A percentile compares a stretch with the other conserved stretches of the same genome.
Conservation (phyloP, 2,329 filamentous ascomycete genomes). For the Pseudopithomyces maydicus region DNA sequence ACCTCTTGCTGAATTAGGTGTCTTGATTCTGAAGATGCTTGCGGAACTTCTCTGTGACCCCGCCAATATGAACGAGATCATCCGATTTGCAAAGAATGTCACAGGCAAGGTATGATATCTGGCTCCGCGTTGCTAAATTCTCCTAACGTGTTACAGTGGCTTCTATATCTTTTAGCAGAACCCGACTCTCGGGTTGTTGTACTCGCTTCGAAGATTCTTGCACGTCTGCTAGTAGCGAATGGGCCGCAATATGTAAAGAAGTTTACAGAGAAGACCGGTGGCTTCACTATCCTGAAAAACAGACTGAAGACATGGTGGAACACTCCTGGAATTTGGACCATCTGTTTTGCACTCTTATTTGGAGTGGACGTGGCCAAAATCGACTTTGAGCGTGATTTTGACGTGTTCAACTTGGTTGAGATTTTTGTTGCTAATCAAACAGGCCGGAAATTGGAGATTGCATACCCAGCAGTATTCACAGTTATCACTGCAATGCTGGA, state of each 20-base stretch:
- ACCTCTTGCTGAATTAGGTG: conserved; percentile 72
- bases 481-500: conserved; percentile 88
- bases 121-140: conserved; percentile 21
- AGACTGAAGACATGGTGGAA: conserved; percentile 89
- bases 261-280: conserved; percentile 83
- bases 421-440: conserved; percentile 62
- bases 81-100: conserved; percentile 90
- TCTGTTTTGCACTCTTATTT: conserved; percentile 88
- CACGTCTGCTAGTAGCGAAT: conserved; percentile 81
- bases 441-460: conserved; percentile 62
- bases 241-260: conserved; percentile 82
- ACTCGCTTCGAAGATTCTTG: conserved; percentile 80
- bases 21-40: conserved; percentile 77
- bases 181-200: conserved; percentile 82
- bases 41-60: conserved; percentile 77
- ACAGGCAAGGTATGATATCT: conserved; percentile 77
- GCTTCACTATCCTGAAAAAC: conserved; percentile 83
- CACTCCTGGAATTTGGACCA: conserved; percentile 80
- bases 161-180: conserved; percentile 88
- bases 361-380: conserved; percentile 78
- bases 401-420: conserved; percentile 74
- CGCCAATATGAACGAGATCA: conserved; percentile 69
- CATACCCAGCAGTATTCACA: conserved; percentile 76
- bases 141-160: conserved; percentile 65
- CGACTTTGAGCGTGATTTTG: conserved; percentile 74